phyloP scores from a whole-genome alignment of 305 asterid genomes.

The Solanum chacoense region DNA sequence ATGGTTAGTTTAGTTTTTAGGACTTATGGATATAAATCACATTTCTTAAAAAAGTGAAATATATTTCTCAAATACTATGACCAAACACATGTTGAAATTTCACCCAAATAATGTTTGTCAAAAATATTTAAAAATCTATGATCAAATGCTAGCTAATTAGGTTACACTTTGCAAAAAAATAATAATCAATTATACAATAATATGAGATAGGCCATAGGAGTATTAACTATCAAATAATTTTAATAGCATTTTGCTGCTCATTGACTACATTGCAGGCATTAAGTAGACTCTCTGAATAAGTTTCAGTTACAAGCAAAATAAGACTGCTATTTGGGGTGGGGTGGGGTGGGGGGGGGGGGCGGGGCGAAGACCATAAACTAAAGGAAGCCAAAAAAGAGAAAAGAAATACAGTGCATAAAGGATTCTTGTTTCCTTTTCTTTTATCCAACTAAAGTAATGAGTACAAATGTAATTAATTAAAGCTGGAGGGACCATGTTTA shows the following conservation, averaged over 20 bases:
- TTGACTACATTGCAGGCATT: not conserved
- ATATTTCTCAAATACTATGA: not conserved
- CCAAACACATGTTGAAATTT: too few relatives aligned
- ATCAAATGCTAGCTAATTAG: not conserved
- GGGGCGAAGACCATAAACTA: not conserved
- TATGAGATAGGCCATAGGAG: not conserved
- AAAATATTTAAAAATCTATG: too few relatives aligned
- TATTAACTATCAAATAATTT: not conserved
- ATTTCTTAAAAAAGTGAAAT: too few relatives aligned
- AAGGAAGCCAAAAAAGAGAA: not conserved
- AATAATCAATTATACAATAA: not conserved
- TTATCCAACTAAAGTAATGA: not conserved
- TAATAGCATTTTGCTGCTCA: not conserved
- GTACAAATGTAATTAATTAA: not conserved
- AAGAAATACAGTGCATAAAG: not conserved
- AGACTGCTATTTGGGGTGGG: not conserved
- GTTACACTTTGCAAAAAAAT: not conserved
- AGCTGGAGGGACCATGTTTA: not conserved
- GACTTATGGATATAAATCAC: too few relatives aligned
- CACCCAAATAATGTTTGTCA: not conserved
- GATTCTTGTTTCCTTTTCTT: not conserved
- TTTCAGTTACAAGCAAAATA: not conserved
- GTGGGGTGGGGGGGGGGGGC: not conserved
- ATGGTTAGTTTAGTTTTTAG: too few relatives aligned
- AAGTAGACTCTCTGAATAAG: not conserved